Base-by-base conservation (phyloP, 1,284 basidiomycete species). In the Cryptococcus sp. region DNA sequence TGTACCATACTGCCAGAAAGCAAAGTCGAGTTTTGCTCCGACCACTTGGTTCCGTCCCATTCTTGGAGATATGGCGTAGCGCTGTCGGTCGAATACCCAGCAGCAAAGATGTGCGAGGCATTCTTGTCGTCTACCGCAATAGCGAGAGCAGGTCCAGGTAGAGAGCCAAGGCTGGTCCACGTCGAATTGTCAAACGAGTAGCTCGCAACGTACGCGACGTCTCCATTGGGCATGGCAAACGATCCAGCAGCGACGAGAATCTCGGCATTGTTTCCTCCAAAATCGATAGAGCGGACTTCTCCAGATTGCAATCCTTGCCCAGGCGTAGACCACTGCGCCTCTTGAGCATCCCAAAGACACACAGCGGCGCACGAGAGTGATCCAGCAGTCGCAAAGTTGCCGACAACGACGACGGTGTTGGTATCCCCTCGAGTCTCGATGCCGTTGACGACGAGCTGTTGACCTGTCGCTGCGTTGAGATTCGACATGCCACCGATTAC, bases 111-210 rank as follows among this genome's bases (percentile, higher is more conserved):
- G 62, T 86, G 93, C 58, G 82, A 85, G 0, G 74, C 71, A 65
- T 95, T 89, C 26, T 81, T 79, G 58, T 85, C 78, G 70, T 97
- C 87, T 45, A 93, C 84, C 48, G 85, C 85, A 45, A 97, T 71
- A 12, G 94, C 90, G 7, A 89, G 86, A 0, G 92, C 87, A 1
- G 91, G 89, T 2, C 94, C 94, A 38, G 91, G 88, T 14, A 95
- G 77, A 43, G 81, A 77, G 10, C 89, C 91, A 21, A 97, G 72
- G 5, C 81, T 68, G n/a, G 76, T 75, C 88, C 93, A 95, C 0
- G 81, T 82, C 4, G 73, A 65, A 57, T 86, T 86, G 45, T 78
- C 62, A 62, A 90, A 84, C 56, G 77, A 77, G 71, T 81, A 94
- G 50, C 78, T 76, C 1, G 81, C 85, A 39, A 91, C 82, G 60